These are phyloP conservation scores for Trichoderma sp. DNA, from an alignment of 2,329 filamentous ascomycete genomes.

Conservation along the genomic window DNA sequence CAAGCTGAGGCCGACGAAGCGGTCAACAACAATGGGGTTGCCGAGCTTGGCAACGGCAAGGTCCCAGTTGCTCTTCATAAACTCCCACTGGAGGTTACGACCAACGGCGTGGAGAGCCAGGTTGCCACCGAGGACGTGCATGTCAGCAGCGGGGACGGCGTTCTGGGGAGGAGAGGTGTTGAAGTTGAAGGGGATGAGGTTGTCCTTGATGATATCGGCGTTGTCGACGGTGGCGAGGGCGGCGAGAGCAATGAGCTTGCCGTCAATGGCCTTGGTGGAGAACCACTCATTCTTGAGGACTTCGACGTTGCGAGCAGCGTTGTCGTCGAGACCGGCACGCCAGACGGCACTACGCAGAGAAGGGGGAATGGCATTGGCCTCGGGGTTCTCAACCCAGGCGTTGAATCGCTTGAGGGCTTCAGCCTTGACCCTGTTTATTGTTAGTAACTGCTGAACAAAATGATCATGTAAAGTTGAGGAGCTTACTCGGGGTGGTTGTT, in stretches of 20 bases:
- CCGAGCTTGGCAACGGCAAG: constrained; percentile 67
- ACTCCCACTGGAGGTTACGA: constrained; percentile 78
- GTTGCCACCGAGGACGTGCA: constrained; percentile 75
- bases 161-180: constrained; percentile 57
- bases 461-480: neutral
- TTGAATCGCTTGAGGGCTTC: constrained; percentile 80
- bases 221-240: constrained; percentile 74
- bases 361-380: constrained; percentile 70
- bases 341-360: constrained; percentile 80
- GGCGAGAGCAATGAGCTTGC: constrained; percentile 79
- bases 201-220: constrained; percentile 61
- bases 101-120: constrained; percentile 71
- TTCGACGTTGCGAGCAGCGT: constrained; percentile 67
- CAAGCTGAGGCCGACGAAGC: constrained; percentile 77
- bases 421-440: constrained; percentile 54
- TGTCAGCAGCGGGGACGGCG: constrained; percentile 79
- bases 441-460: neutral
- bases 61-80: constrained; percentile 80
- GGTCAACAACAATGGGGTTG: constrained; percentile 86
- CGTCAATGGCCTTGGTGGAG: constrained; percentile 80
- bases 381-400: constrained; percentile 69
- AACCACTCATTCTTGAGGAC: constrained; percentile 83
- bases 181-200: constrained; percentile 75
- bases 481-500: constrained; percentile 73
- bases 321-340: constrained; percentile 68